phyloP scores from a whole-genome alignment of 139 green algal species.

The Ostreobium quekettii region DNA sequence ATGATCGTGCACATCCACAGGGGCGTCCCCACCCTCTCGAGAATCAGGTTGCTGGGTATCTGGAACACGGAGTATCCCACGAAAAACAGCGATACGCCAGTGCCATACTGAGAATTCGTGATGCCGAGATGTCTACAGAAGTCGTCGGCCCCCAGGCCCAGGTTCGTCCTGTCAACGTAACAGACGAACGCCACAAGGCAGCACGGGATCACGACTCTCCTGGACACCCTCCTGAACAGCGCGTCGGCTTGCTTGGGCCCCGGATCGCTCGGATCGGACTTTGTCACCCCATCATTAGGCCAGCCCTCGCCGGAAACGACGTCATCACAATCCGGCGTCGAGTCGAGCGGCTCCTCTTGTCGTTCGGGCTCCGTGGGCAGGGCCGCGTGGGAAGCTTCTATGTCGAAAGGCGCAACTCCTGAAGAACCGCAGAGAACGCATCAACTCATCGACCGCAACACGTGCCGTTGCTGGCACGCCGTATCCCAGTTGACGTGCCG shows the following conservation, averaged over 20 bases:
- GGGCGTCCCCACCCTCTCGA: constrained; percentile 32
- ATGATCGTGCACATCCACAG: constrained; percentile 45
- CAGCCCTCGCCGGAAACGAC: neutral
- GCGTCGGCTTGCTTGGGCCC: neutral
- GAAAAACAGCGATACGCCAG: constrained; percentile 55
- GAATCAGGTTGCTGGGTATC: constrained; percentile 42
- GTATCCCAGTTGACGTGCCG: too few relatives aligned
- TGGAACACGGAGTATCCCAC: constrained; percentile 48
- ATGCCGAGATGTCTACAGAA: constrained; percentile 44
- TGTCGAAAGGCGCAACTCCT: neutral
- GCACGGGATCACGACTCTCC: neutral
- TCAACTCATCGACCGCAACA: too few relatives aligned
- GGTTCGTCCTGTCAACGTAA: constrained; percentile 52
- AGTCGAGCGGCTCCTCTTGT: neutral
- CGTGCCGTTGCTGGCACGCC: too few relatives aligned
- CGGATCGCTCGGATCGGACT: constrained; percentile 5
- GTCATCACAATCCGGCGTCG: neutral
- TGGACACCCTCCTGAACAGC: constrained; percentile 8
- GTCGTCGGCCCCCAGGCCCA: constrained; percentile 47
- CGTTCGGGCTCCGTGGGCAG: neutral
- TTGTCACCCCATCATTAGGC: neutral
- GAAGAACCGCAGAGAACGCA: too few relatives aligned
- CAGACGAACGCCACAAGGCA: constrained; percentile 26
- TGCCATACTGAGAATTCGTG: constrained; percentile 43
- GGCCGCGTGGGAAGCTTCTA: neutral